Conservation (phyloP, 2,329 filamentous ascomycete genomes). For the Pestalotiopsis sp. region DNA sequence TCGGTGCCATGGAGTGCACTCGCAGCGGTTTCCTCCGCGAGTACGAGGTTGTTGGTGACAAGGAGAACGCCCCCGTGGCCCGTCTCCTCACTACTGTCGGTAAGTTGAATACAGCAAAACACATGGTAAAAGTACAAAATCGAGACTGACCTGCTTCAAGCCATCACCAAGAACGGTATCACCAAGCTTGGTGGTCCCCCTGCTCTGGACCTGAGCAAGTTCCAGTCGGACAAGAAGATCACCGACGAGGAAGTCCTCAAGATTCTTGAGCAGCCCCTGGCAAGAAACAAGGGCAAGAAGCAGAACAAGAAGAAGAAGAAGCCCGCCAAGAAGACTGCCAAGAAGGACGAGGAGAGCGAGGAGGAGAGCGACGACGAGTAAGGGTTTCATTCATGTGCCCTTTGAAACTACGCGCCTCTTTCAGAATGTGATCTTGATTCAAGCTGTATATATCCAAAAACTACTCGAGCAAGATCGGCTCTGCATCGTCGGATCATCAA, state of each 20-base stretch:
- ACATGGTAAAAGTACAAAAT: background rate
- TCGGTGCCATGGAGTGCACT: slow-evolving; percentile 92
- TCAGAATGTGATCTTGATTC: background rate
- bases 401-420: background rate
- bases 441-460: background rate
- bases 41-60: slow-evolving; percentile 95
- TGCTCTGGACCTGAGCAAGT: slow-evolving; percentile 75
- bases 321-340: slow-evolving; percentile 55
- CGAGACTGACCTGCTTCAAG: slow-evolving; percentile 47
- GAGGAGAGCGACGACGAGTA: slow-evolving; percentile 14
- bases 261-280: slow-evolving; percentile 86
- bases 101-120: slow-evolving; percentile 53
- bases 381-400: background rate
- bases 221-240: slow-evolving; percentile 97
- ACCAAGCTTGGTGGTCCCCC: slow-evolving; percentile 81
- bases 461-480: background rate
- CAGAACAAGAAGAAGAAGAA: slow-evolving; percentile 90
- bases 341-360: slow-evolving; percentile 28
- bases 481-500: background rate
- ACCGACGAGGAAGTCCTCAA: slow-evolving; percentile 93
- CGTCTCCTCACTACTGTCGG: slow-evolving; percentile 89
- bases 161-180: slow-evolving; percentile 96
- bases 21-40: slow-evolving; percentile 89
- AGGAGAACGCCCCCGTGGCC: slow-evolving; percentile 83
- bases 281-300: slow-evolving; percentile 87